Base-by-base conservation (phyloP, 768 basidiomycete species). In the Daedaleopsis nitida region DNA sequence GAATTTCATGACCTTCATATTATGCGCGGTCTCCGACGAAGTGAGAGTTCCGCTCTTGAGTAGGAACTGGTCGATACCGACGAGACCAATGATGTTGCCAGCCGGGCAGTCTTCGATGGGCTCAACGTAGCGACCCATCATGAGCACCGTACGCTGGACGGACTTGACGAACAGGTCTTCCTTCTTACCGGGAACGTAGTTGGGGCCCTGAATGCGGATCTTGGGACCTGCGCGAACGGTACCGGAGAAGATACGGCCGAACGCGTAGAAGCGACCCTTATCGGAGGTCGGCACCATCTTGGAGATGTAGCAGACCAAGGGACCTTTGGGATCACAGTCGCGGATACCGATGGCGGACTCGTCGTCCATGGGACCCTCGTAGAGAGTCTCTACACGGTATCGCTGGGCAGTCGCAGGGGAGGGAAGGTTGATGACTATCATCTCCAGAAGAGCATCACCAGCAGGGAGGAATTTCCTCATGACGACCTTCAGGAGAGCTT, bases 231-330 rank as follows among this genome's bases (percentile, higher is more conserved):
- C 86, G 68, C 86, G 88, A 73, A 98, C 95, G 64, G 95, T 98
- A 73, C 97, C 97, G 65, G 97, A 92, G 86, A 99, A 99, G 81
- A 99, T 89, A 85, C 97, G 97, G 78, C 97, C 97, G 77, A 99
- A 99, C 63, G 97, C 97, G 78, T 98, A 98, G 91, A 98, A 99
- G 63, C 97, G 95, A 72, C 97, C 97, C 81, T 98, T 98, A 78
- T 99, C 97, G 68, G 97, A 97, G 44, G 97, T 98, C 65, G 97
- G 97, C 70, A 98, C 97, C 97, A 99, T 98, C 88, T 98, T 98
- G 68, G 97, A 98, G 80, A 99, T 83, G 79, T 99, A 99, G 65
- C 96, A 86, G 73, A 98, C 95, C 64, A 99, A 90, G 66, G 97
- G 97, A 55, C 88, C 97, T 48, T 88, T 89, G 75, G 97, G 91